Base-by-base conservation (phyloP, 2,329 filamentous ascomycete genomes). In the Sporothrix pseudoabietina region DNA sequence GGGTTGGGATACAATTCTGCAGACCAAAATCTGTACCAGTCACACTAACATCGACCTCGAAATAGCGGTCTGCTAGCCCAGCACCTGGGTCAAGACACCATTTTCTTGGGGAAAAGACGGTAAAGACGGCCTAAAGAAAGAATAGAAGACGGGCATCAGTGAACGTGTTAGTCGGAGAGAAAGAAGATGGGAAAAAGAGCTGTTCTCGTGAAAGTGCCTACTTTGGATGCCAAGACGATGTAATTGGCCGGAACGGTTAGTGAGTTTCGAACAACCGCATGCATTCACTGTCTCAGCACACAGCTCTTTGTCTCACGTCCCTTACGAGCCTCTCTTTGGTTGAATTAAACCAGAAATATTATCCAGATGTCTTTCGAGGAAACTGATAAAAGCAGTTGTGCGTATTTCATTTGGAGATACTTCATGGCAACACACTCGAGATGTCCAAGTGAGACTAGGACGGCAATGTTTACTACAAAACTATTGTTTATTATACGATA, bases 61-160 rank as follows among this genome's bases (percentile, higher is more conserved):
- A 69, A 44, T 26, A 41, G 66, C 66, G 66, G 66, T 69, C 66
- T 69, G 66, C 66, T 57, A 69, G 49, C 32, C 32, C 30, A 39
- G 12, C 30, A 26, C 39, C 47, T 54, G 22, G 59, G 35, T 19
- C 44, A 19, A 35, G 5, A n/a, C n/a, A 6, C n/a, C 14, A 9
- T 8, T 19, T n/a, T 9, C 26, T 26, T 26, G 26, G 26, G n/a
- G 22, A 10, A 41, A 26, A 65, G 59, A 65, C 55, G 55, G 30
- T 59, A 30, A 61, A 39, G 19, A 61, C 57, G 32, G 32, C 19
- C 35, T n/a, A 22, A 19, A 54, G 10, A 22, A 19, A 54, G 10
- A n/a, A 49, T 2, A 65, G 66, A 69, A 6, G 9, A 19, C n/a
- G n/a, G 3, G 12, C 3, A 9, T 22, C 1, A 39, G 26, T 35